Conservation (phyloP, 805 yeast species). For the Hanseniaspora nectarophila region DNA sequence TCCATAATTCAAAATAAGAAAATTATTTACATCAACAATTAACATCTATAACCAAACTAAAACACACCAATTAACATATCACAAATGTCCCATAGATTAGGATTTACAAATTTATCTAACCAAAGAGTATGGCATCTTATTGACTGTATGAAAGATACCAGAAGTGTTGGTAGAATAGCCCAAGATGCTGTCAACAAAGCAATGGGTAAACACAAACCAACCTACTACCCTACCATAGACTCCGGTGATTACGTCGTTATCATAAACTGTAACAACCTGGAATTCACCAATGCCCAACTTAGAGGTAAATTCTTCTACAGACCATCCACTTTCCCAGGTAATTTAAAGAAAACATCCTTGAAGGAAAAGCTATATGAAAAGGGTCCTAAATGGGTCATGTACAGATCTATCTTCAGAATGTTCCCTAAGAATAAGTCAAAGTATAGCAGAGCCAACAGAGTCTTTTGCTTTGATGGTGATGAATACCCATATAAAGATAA, state of each 20-base stretch:
- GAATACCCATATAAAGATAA: conserved; percentile 79
- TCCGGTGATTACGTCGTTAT: conserved; percentile 96
- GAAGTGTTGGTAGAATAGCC: conserved; percentile 89
- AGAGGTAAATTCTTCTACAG: conserved; percentile 74
- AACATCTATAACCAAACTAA: background rate
- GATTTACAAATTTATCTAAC: conserved; percentile 56
- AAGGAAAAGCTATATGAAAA: conserved; percentile 58
- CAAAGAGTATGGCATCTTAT: conserved; percentile 93
- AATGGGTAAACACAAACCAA: conserved; percentile 96
- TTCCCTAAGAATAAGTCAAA: conserved; percentile 83
- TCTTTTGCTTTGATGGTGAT: conserved; percentile 78
- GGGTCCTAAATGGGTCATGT: conserved; percentile 79
- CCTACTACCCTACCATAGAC: conserved; percentile 64
- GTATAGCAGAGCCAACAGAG: conserved; percentile 63
- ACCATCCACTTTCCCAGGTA: conserved; percentile 84
- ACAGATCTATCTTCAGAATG: conserved; percentile 90
- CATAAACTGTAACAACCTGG: conserved; percentile 73
- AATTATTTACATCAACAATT: no score
- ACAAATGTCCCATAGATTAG: conserved; percentile 30
- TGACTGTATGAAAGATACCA: conserved; percentile 68
- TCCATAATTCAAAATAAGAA: no score
- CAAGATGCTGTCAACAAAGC: conserved; percentile 74
- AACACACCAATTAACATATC: no score
- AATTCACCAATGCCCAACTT: conserved; percentile 76
- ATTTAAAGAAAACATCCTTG: conserved; percentile 74